phyloP scores from a whole-genome alignment of 176 grass and related monocot species.

The Rhynchospora pubera region DNA sequence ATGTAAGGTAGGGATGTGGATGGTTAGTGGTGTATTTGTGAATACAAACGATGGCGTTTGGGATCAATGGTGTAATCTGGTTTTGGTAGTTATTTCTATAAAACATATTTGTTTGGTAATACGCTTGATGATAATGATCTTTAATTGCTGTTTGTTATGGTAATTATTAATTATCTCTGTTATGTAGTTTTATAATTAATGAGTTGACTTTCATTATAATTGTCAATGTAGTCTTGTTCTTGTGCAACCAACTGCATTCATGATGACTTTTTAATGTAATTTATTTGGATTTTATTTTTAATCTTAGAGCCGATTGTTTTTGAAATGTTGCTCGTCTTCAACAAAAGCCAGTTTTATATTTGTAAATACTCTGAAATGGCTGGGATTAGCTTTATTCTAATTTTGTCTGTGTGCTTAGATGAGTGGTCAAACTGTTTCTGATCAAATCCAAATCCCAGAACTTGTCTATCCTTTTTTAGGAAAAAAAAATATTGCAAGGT shows the following conservation, averaged over 20 bases:
- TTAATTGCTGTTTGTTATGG: background rate
- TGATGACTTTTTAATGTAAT: background rate
- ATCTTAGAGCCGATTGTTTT: background rate
- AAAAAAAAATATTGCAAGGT: no score
- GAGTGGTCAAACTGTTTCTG: background rate
- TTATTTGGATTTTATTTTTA: background rate
- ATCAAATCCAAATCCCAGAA: background rate
- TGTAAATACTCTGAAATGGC: background rate
- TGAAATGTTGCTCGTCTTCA: background rate
- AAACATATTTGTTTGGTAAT: background rate
- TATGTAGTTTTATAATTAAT: no score
- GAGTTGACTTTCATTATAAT: background rate
- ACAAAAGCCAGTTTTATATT: background rate
- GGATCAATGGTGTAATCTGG: background rate
- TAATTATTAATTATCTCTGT: background rate
- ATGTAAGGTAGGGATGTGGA: background rate
- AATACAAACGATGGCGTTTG: constrained; percentile 8
- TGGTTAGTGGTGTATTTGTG: constrained; percentile 14
- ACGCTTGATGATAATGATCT: background rate
- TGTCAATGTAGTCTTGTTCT: background rate
- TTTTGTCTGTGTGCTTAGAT: background rate
- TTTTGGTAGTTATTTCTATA: constrained; percentile 11
- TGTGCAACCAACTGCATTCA: background rate
- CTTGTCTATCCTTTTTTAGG: no score
- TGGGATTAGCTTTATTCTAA: background rate